Base-by-base conservation (phyloP, 225 moss, liverwort and hornwort genomes). In the Marchantia polymorpha region DNA sequence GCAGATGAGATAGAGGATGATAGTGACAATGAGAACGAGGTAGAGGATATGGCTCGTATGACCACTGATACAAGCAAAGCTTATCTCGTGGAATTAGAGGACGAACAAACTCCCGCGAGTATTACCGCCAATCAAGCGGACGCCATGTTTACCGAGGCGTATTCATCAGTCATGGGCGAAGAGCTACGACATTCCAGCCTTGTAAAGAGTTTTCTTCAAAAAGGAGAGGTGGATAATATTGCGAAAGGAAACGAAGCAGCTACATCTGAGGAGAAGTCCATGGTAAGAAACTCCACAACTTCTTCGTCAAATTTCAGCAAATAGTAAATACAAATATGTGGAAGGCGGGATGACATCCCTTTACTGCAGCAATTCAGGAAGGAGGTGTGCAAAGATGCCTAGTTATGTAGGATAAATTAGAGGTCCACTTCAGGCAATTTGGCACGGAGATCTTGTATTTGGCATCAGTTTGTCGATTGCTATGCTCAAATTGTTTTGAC, bases 181-280 rank as follows among this genome's bases (percentile, higher is more conserved):
- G 89, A 99, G 80, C 85, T 99, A 9, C 91, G 87, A 81, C 79
- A 58, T 77, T 91, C 99, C 11, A 95, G 88, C 78, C 79, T 99
- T 77, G 86, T 80, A 39, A 92, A 92, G 80, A 99, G 92, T 83
- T 99, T 95, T 78, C 79, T 85, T 12, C 82, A 54, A 83, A 81
- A 74, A 26, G 89, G 84, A 47, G 83, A 87, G 22, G 52, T 74
- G 7, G 63, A 49, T 7, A 50, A 51, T 8, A 77, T 49, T 11
- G 61, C 77, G 49, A 14, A 47, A 64, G 64, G 64, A 31, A 77
- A 64, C 64, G 64, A 63, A 26, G 27, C 27, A 23, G 23, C 7
- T 65, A 79, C 84, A 75, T 82, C 83, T 12, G 85, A 81, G 78
- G 64, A 81, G 11, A 30, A 10, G 0, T 59, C 10, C 29, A 72